These are phyloP conservation scores for Martensiomyces pterosporus DNA, from an alignment of 192 early-diverging fungal genomes.

Conservation along the genomic window DNA sequence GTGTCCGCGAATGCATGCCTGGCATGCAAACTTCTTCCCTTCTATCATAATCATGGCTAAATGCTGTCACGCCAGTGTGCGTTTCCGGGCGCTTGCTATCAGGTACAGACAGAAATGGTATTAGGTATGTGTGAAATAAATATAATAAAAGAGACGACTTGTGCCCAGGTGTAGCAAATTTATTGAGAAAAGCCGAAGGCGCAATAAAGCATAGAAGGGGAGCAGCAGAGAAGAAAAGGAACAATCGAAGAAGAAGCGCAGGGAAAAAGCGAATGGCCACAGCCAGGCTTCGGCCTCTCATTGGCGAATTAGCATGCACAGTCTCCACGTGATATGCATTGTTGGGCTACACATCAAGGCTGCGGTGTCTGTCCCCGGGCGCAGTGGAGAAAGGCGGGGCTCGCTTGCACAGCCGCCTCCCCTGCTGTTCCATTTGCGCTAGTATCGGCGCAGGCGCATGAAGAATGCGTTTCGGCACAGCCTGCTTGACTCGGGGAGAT, in stretches of 20 bases:
- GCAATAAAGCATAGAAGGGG: constrained; percentile 5
- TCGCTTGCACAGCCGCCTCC: too few relatives aligned
- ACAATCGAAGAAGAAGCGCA: constrained; percentile 2
- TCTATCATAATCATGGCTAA: constrained; percentile 26
- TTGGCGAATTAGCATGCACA: too few relatives aligned
- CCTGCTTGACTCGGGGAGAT: constrained; percentile 66
- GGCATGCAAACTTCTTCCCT: constrained; percentile 45
- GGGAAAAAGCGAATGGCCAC: constrained; percentile 3
- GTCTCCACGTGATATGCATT: too few relatives aligned
- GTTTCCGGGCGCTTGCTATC: too few relatives aligned
- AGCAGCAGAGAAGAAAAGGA: neutral
- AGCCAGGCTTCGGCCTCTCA: too few relatives aligned
- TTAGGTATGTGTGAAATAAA: constrained; percentile 2
- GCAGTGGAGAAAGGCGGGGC: too few relatives aligned
- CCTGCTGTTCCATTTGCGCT: too few relatives aligned
- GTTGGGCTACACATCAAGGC: too few relatives aligned
- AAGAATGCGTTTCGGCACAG: constrained; percentile 88
- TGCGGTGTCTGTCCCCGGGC: too few relatives aligned
- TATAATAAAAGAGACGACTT: constrained; percentile 4
- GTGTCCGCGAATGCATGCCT: constrained; percentile 49
- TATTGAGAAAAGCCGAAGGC: neutral
- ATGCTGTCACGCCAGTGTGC: too few relatives aligned
- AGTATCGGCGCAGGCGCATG: constrained; percentile 68
- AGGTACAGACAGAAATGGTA: too few relatives aligned
- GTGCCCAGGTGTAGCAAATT: too few relatives aligned